Base-by-base conservation (phyloP, 306 rosid species). In the Luffa aegyptiaca region DNA sequence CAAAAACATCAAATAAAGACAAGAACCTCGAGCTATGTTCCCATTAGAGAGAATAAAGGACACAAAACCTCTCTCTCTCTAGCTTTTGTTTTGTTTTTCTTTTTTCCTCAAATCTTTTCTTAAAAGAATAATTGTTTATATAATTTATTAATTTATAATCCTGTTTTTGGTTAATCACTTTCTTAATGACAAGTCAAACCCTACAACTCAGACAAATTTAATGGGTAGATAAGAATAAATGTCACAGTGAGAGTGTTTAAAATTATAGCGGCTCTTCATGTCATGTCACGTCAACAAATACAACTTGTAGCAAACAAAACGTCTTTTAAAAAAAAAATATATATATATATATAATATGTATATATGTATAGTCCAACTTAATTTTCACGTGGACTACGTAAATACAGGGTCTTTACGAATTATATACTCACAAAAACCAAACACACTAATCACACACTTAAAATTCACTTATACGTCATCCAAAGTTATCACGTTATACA, bases 21-120 rank as follows among this genome's bases (percentile, higher is more conserved):
- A 62, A 26, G 53, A 33, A 48, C 84, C 82, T 84, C 87, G 82
- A 84, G 84, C 82, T 81, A 41, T 58, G 82, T 62, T 84, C 84
- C 84, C 84, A 77, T 55, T 84, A 72, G 33, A 56, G 33, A 56
- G 61, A 46, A 41, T 26, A 62, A 70, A 82, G 51, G 26, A 45
- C 46, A 8, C 35, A 45, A 17, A 20, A 4, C 13, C 56, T 46
- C 71, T 69, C 61, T 48, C 57, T 46, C 61, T 31, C 62, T 73
- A 13, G 5, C 41, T 26, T 49, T 63, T 39, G 1, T 7, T 6
- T 26, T 3, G 5, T 21, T 8, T 3, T 21, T 21, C 0, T 11
- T 10, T 31, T 8, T 20, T 58, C 21, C 11, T 21, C 7, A 56
- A 56, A 18, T 58, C 2, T 58, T 58, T 61, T 17, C 66, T 64